Base-by-base conservation (phyloP, 495 filamentous ascomycete species). In the Evansstolkia leycettana region DNA sequence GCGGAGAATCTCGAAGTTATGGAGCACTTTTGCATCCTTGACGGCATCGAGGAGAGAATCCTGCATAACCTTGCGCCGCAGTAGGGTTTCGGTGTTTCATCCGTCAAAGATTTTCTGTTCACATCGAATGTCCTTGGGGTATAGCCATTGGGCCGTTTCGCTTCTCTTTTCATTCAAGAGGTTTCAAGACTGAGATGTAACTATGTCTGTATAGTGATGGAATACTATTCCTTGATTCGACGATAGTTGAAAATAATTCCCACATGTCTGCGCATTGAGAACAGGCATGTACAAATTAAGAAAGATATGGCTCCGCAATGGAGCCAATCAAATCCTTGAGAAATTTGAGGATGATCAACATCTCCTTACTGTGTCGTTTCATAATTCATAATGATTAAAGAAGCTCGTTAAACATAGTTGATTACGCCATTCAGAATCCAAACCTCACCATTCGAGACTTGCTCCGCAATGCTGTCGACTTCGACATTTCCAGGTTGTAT, bases 1-100 rank as follows among this genome's bases (percentile, higher is more conserved):
- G 86, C 80, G 0, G 92, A 98, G 68, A 96, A 98, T 52, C 54
- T 96, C 32, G 90, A 94, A 37, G 90, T 98, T 11, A 69, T 88
- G 47, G 87, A 93, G 55, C 88, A 95, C 53, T 80, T 85, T 47
- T 94, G 81, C 47, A 82, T 94, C 28, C 60, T 96, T 34, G 76
- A 90, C 41, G 82, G 78, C 9, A 76, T 96, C 38, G 86, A 95
- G 60, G 71, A 86, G 45, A 72, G 90, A 50, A 58, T 98, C 37
- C 59, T 96, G 50, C 57, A 50, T 13, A 65, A 66, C 36, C 55
- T 58, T 45, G 53, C 50, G 7, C 47, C 50, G 7, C 41, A 51
- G 23, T 41, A 43, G 29, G 48, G 42, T 24, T 49, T 41, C 38
- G n/a, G n/a, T n/a, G n/a, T n/a, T n/a, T n/a, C n/a, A n/a, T n/a